These are phyloP conservation scores for Annona cherimola DNA, from an alignment of 164 flowering plant species.

Conservation along the genomic window DNA sequence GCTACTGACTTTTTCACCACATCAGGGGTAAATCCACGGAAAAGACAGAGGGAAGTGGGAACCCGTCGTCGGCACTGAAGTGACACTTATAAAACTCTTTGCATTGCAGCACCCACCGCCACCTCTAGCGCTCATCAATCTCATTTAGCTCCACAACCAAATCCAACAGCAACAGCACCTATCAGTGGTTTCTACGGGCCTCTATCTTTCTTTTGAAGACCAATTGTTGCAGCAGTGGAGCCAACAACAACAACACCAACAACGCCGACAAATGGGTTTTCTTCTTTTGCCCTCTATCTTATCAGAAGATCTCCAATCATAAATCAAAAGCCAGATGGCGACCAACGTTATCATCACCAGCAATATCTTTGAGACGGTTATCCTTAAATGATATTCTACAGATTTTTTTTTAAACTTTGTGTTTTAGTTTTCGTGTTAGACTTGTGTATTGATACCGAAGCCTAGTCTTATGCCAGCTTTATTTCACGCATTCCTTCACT, in stretches of 20 bases:
- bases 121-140: slow-evolving; percentile 40
- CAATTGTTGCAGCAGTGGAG: slow-evolving; percentile 13
- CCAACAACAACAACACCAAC: neutral
- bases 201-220: slow-evolving; percentile 53
- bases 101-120: slow-evolving; percentile 36
- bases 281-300: slow-evolving; percentile 19
- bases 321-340: slow-evolving; percentile 45
- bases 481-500: too few relatives aligned
- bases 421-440: too few relatives aligned
- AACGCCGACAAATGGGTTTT: slow-evolving; percentile 18
- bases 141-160: slow-evolving; percentile 54
- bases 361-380: too few relatives aligned
- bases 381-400: too few relatives aligned
- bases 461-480: too few relatives aligned
- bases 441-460: too few relatives aligned
- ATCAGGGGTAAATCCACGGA: slow-evolving; percentile 33
- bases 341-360: too few relatives aligned
- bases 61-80: slow-evolving; percentile 2
- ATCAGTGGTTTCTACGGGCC: slow-evolving; percentile 64
- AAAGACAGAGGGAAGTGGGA: slow-evolving; percentile 78
- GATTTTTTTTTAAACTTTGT: too few relatives aligned
- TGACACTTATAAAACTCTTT: slow-evolving; percentile 27
- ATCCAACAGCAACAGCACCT: slow-evolving; percentile 18
- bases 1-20: neutral
- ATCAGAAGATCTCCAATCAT: slow-evolving; percentile 43